Conservation (phyloP, 2,329 filamentous ascomycete species). For the Trichoderma afroharzianum region DNA sequence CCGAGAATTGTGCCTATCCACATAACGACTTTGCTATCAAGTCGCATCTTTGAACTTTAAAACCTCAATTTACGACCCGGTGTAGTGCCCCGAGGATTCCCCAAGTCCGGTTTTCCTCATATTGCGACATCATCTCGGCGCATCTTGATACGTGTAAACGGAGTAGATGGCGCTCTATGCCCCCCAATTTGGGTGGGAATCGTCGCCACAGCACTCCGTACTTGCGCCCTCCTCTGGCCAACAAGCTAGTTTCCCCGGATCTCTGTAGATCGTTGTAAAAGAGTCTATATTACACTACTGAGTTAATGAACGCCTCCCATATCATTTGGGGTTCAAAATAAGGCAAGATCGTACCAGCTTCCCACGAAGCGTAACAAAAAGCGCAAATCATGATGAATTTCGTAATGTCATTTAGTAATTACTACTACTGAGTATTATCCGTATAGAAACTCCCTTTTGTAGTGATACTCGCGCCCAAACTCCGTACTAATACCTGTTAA, state of each 20-base stretch:
- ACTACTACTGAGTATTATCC: not conserved
- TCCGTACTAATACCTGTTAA: not conserved
- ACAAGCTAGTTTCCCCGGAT: not conserved
- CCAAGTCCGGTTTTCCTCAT: not conserved
- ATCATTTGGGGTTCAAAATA: not conserved
- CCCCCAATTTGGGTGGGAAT: not conserved
- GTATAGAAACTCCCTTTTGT: not conserved
- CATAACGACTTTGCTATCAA: not conserved
- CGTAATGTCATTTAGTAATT: slow-evolving; percentile 10
- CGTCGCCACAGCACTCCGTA: not conserved
- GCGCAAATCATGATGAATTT: not conserved
- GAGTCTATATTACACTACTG: not conserved
- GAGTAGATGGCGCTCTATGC: not conserved
- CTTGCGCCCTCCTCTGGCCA: not conserved
- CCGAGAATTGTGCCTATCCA: not conserved
- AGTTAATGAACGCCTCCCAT: not conserved
- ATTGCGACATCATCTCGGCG: not conserved
- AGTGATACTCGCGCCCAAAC: not conserved
- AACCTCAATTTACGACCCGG: not conserved
- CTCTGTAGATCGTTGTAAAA: not conserved
- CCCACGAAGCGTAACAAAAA: not conserved
- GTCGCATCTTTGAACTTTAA: not conserved
- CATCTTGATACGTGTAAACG: not conserved
- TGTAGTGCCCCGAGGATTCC: not conserved
- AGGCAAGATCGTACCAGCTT: not conserved